Evolutionary conservation across 75 land plant species (phyloP), one percentile per base, ranked within the genome.

Genomic region (Selaginella tamariscina): DNA sequence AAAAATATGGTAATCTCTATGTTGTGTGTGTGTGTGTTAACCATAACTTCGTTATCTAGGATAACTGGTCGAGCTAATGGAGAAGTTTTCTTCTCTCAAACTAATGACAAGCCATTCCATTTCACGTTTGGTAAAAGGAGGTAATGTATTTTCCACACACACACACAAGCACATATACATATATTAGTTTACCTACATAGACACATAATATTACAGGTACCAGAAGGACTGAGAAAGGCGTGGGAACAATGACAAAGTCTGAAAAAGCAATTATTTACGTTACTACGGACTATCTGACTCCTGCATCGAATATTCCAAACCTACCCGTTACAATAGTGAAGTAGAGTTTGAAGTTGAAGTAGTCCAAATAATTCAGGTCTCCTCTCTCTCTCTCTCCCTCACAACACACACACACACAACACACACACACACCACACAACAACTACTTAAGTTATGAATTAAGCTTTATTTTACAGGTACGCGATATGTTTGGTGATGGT

Each of bases 401-500:
- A n/a, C n/a, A n/a, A n/a, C n/a, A n/a, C n/a, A n/a, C n/a, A n/a
- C n/a, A n/a, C n/a, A n/a, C n/a, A n/a, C n/a, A 24, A 65, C 54
- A 11, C 18, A 64, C 33, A 5, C 55, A 27, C 21, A 1, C 26
- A 32, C 28, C 27, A 8, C 64, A 71, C 11, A 23, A 60, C 64
- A 0, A 32, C 27, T 27, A 26, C 26, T 24, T 67, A 23, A 32
- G 69, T 32, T 21, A 54, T 18, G 39, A 26, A 31, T 56, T 1
- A 30, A 29, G 31, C 5, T 69, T 28, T 69, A 30, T 44, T 67
- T 22, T 54, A 67, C 30, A 93, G 98, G 96, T 89, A 20, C 77
- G 96, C 23, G 98, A 94, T 65, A 78, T 94, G 82, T 78, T 87
- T 70, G 98, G 98, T 31, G 98, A 94, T 79, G 98, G 98, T 8